Base-by-base conservation (phyloP, 2,329 filamentous ascomycete species). In the Fusarium torulosum region DNA sequence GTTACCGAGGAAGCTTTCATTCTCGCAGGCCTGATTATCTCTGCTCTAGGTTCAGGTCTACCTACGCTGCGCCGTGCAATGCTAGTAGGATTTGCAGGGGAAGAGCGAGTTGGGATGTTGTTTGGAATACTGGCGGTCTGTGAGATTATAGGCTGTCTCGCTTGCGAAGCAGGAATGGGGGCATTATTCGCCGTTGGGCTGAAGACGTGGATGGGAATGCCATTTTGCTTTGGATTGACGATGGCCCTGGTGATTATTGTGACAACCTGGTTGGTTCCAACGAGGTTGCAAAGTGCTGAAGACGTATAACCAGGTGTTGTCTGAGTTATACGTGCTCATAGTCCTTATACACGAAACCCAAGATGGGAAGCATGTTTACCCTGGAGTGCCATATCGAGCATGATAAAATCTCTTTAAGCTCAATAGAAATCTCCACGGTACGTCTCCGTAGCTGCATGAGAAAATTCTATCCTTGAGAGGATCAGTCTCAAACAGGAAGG, bases 21-120 rank as follows among this genome's bases (percentile, higher is more conserved):
- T 20, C 35, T 75, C 5, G 17, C 62, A 2, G 74, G 74, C 9
- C 42, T 74, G 40, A 19, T 41, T 29, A 27, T 72, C 31, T 69
- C 71, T 6, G 70, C 67, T 13, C 57, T 75, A 3, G 71, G 71
- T 4, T 75, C 73, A 3, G 74, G 72, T 7, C 31, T 74, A 9
- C 70, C 73, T 27, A 71, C 59, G 23, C 47, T 75, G 7, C 71
- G 72, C 40, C 71, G 74, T 11, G 58, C 72, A 15, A 71, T 75
- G 63, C 38, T 75, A 21, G 59, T 74, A 14, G 53, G 56, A 9
- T 23, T 53, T 19, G 31, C 58, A 10, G 53, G 56, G 9, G 55
- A 71, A 27, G 53, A 67, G 14, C 54, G 55, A 23, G 61, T 59
- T 6, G 74, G 74, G 6, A 59, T 59, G n/a, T 11, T 73, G 11